These are phyloP conservation scores for Venturia aucupariae DNA, from an alignment of 2,329 filamentous ascomycete species.

Conservation along the genomic window DNA sequence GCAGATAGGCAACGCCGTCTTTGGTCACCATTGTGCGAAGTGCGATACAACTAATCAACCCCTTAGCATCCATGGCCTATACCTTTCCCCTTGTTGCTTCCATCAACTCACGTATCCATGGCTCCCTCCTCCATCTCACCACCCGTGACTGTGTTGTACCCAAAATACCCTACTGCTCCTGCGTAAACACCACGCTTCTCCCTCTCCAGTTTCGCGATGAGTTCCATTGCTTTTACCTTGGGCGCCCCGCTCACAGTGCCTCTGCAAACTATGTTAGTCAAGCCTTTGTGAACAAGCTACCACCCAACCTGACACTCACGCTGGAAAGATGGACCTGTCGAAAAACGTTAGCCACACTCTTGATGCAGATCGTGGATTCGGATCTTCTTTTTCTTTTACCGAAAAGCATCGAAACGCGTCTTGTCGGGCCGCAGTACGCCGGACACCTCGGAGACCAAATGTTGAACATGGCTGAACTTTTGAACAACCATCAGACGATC, in stretches of 20 bases:
- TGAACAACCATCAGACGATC: slow-evolving; percentile 78
- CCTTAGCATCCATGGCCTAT: background rate
- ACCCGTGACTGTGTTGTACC: slow-evolving; percentile 62
- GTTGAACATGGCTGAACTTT: slow-evolving; percentile 90
- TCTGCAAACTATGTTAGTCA: background rate
- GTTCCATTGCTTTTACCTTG: slow-evolving; percentile 93
- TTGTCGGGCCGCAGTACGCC: slow-evolving; percentile 75
- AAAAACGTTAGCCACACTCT: background rate
- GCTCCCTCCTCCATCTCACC: slow-evolving; percentile 64
- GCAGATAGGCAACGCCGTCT: slow-evolving; percentile 82
- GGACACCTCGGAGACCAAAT: slow-evolving; percentile 91
- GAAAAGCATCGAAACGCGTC: slow-evolving; percentile 90
- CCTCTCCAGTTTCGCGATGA: slow-evolving; percentile 86
- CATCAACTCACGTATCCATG: slow-evolving; percentile 61
- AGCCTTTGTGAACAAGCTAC: background rate
- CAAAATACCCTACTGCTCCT: slow-evolving; percentile 93
- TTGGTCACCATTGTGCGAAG: slow-evolving; percentile 92
- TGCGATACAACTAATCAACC: slow-evolving; percentile 50
- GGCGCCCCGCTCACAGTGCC: slow-evolving; percentile 93
- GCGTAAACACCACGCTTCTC: slow-evolving; percentile 96
- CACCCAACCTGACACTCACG: slow-evolving; percentile 26
- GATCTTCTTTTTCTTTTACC: slow-evolving; percentile 29
- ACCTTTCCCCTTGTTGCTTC: too few species aligned
- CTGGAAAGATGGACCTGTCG: slow-evolving; percentile 72
- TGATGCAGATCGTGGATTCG: background rate